Base-by-base conservation (phyloP, 2,329 filamentous ascomycete genomes). In the Harringtonia aguacate region DNA sequence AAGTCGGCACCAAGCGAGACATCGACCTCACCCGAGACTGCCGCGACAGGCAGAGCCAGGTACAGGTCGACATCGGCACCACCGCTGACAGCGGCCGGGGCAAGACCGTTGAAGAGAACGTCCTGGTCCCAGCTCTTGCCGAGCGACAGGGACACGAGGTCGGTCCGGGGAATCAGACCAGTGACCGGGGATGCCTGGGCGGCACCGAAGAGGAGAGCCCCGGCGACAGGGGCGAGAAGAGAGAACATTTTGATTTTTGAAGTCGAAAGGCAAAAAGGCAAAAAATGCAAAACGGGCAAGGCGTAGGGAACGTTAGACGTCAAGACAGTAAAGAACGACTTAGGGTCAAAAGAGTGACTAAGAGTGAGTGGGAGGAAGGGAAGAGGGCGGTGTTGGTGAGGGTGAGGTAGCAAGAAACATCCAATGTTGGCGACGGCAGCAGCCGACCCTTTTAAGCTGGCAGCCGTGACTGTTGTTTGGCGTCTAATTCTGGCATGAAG, bases 71-170 rank as follows among this genome's bases (percentile, higher is more conserved):
- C 41, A 10, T 39, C 39, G 22, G 47, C 41, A 2, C 36, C 28
- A 29, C 35, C 49, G 20, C 40, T 21, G 28, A 41, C 10, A 21
- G 34, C 44, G 13, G 45, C 28, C 5, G 50, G 45, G 18, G 47
- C 48, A 13, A 48, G 42, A 33, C 52, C 53, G 17, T 45, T n/a
- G 44, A 47, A 55, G n/a, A 55, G 49, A 3, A 36, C 47, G 40
- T 47, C 48, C 38, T 53, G 43, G 17, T 53, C 36, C 36, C 41
- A 51, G 39, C 24, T 35, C 48, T 52, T 51, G 43, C 18, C 15
- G 20, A 54, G 41, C 41, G 43, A 22, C 37, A 53, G 54, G 13
- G 39, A 14, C 22, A n/a, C 37, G n/a, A 39, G 9, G n/a, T 17
- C 17, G 12, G 21, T 24, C 12, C 36, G 21, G 21, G 15, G 7